Evolutionary conservation across 331 rosid genomes (phyloP), one percentile per base, ranked within the genome.

Genomic region (Rhamnella rubrinervis): DNA sequence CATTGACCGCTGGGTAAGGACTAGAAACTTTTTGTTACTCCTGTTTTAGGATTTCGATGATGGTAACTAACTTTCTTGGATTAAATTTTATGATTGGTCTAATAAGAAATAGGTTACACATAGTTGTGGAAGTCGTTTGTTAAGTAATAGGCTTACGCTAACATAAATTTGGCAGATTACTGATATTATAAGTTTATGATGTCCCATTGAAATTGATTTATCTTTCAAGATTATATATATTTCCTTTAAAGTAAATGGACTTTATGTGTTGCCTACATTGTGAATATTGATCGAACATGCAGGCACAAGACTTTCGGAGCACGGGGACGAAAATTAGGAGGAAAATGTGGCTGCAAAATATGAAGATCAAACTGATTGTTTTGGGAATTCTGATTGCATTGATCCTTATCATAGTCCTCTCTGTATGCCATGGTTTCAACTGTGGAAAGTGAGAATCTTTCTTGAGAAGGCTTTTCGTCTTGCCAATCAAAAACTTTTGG

Each of bases 311-410:
- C 70, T 85, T 85, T 26, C 73, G 82, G 56, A 79, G 51, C 7
- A 64, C 77, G 2, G 89, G 89, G 19, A 85, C 89, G 0, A 77
- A 85, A 68, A 82, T 85, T 63, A 77, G 85, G 55, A 70, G 86
- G 77, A 82, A 79, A 76, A 85, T 85, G 89, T 85, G 89, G 89
- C 84, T 85, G 65, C 85, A 82, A 71, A 82, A 85, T 67, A 85
- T 85, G 89, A 85, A 85, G 81, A 77, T 85, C 67, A 85, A 85
- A 77, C 51, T 85, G 79, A 82, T 85, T 67, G 87, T 85, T 67
- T 74, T 85, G 81, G 89, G 87, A 64, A 85, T 85, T 47, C 77
- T 85, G 72, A 76, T 85, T 49, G 85, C 86, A 4, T 79, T 85
- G 82, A 78, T 85, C 77, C 87, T 85, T 50, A 77, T 85, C 77